A percentile compares a stretch with the other conserved stretches of the same genome.
Conservation (phyloP, 2,329 filamentous ascomycete species). For the Sarocladium strictum region DNA sequence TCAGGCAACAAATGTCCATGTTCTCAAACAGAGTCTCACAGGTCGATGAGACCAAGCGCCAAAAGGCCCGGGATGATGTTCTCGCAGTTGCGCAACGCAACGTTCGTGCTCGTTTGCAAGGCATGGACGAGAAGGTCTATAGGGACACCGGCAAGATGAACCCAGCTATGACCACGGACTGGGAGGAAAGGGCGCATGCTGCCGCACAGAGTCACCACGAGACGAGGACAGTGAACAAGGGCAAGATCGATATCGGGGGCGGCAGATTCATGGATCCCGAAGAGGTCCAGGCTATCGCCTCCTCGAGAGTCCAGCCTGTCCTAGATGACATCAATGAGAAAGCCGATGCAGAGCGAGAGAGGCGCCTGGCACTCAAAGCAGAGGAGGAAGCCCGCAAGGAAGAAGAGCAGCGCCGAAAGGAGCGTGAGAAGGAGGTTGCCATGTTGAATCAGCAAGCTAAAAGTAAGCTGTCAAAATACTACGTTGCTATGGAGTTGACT, state of each 20-base stretch:
- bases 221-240: conserved; percentile 46
- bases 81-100: conserved; percentile 78
- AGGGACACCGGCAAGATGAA: conserved; percentile 69
- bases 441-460: conserved; percentile 49
- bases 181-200: conserved; percentile 71
- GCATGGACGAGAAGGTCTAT: conserved; percentile 77
- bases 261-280: conserved; percentile 73
- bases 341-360: conserved; percentile 65
- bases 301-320: conserved; percentile 71
- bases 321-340: conserved; percentile 79
- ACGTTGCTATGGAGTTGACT: conserved; percentile 12
- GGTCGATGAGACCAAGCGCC: conserved; percentile 67
- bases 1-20: conserved; percentile 72
- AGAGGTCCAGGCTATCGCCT: conserved; percentile 75
- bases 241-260: conserved; percentile 65
- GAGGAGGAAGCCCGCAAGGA: conserved; percentile 53
- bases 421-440: conserved; percentile 46
- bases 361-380: conserved; percentile 59
- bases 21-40: conserved; percentile 63
- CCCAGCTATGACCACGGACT: conserved; percentile 63
- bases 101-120: conserved; percentile 70
- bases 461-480: conserved; percentile 40
- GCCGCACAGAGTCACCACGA: conserved; percentile 62
- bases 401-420: conserved; percentile 39
- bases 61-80: conserved; percentile 67